phyloP scores from a whole-genome alignment of 352 stramenopile species.

The Phytophthora citrophthora region DNA sequence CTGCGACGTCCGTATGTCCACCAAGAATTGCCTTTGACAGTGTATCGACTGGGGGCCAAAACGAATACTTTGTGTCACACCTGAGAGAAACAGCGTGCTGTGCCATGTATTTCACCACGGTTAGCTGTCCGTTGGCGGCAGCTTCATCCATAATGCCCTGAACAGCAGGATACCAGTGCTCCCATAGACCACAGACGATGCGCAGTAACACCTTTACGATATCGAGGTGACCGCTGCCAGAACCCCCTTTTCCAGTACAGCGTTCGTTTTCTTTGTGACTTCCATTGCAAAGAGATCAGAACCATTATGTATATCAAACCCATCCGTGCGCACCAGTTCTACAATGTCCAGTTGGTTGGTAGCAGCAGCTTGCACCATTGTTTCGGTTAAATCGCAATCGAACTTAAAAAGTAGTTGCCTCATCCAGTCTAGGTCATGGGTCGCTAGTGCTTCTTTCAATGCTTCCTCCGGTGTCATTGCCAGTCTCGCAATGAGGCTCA shows the following conservation, averaged over 20 bases:
- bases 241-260: too few relatives aligned
- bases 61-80: background rate
- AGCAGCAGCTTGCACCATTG: too few relatives aligned
- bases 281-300: too few relatives aligned
- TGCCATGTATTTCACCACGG: slow-evolving; percentile 6
- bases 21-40: background rate
- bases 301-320: too few relatives aligned
- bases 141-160: slow-evolving; percentile 8
- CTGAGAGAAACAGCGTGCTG: background rate
- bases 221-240: too few relatives aligned
- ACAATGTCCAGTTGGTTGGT: too few relatives aligned
- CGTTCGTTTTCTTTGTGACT: too few relatives aligned
- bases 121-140: slow-evolving; percentile 11
- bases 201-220: too few relatives aligned
- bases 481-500: slow-evolving; percentile 1
- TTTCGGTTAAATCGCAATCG: background rate
- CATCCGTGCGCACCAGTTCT: too few relatives aligned
- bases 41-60: background rate
- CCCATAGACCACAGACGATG: too few relatives aligned
- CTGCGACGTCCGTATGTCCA: slow-evolving; percentile 29
- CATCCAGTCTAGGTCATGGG: background rate
- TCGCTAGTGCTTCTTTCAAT: background rate
- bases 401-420: too few relatives aligned
- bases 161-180: too few relatives aligned
- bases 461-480: slow-evolving; percentile 1